Base-by-base conservation (phyloP, 2,329 filamentous ascomycete species). In the Niveomyces coronatus region DNA sequence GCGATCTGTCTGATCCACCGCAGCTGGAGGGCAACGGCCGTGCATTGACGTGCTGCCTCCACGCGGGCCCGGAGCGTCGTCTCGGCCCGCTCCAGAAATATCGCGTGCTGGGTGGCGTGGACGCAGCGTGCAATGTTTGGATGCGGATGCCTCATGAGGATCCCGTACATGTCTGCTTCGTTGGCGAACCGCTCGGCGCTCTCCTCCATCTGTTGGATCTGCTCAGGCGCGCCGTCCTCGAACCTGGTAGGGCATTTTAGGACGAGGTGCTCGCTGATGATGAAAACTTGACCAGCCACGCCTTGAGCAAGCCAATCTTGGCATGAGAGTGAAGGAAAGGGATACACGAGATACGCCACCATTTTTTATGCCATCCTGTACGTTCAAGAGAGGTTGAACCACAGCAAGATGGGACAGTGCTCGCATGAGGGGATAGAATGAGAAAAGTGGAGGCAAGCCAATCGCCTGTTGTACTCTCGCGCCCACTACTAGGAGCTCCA, bases 231-330 rank as follows among this genome's bases (percentile, higher is more conserved):
- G 29, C 29, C 29, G 10, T 19, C 29, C 16, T 18, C 14, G 13
- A 31, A 31, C 19, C 29, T 18, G 3, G 34, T 35, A 7, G 44
- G 39, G 13, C 39, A 40, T 22, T 45, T 44, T 3, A 45, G 20
- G 13, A 42, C 42, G 7, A 45, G 14, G 11, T 27, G 41, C 22
- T 40, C 27, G 15, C 39, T 37, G 16, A 45, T 31, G 26, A 23
- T 33, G 33, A 40, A 39, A n/a, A 45, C 30, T 7, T 44, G 39
- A 5, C 44, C 39, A 8, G 26, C 31, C 13, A 19, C 16, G 3
- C 43, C 43, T 17, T 23, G 22, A 36, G 29, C 17, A 5, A 31
- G 16, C 16, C 29, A 31, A 13, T 31, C 15, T 15, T 29, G 9
- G 27, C 27, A 29, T 7, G 27, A 29, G n/a, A 29, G 27, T 29